Conservation (phyloP, 2,329 filamentous ascomycete genomes). For the Paecilomyces sp. region DNA sequence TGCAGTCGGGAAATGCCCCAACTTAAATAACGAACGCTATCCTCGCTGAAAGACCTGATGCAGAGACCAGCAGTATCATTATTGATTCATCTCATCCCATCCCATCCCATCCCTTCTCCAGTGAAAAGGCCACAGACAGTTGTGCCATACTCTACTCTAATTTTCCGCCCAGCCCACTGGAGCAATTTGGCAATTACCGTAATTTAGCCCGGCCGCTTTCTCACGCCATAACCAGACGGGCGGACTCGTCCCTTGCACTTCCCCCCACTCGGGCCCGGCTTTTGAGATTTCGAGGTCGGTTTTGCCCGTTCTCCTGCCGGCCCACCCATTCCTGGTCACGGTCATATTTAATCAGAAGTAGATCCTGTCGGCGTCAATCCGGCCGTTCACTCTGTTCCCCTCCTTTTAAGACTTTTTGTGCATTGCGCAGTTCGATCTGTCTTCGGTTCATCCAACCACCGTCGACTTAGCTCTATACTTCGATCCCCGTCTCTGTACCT, state of each 20-base stretch:
- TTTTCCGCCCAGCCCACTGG: background rate
- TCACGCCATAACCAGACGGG: conserved; percentile 4
- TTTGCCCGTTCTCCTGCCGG: background rate
- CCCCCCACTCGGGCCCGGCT: conserved; percentile 10
- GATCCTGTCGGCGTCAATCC: background rate
- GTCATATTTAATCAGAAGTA: background rate
- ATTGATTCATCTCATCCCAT: background rate
- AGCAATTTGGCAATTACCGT: background rate
- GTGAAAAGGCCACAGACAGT: background rate
- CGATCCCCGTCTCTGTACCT: background rate
- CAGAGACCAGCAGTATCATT: background rate
- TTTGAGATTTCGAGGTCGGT: background rate
- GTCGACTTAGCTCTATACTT: background rate
- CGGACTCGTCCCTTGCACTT: conserved; percentile 7
- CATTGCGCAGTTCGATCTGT: background rate
- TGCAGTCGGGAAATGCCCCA: background rate
- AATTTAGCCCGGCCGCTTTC: background rate
- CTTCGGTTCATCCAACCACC: too few species aligned
- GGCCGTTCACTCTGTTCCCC: conserved; percentile 3
- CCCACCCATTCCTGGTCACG: background rate
- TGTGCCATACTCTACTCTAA: too few species aligned
- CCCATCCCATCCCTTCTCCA: background rate
- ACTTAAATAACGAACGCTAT: background rate
- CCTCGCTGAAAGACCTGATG: background rate
- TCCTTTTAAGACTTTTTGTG: background rate